Evolutionary conservation across 371 early-diverging fungal genomes (phyloP), one percentile per base, ranked within the genome.

Genomic region (Umbelopsis sp.): DNA sequence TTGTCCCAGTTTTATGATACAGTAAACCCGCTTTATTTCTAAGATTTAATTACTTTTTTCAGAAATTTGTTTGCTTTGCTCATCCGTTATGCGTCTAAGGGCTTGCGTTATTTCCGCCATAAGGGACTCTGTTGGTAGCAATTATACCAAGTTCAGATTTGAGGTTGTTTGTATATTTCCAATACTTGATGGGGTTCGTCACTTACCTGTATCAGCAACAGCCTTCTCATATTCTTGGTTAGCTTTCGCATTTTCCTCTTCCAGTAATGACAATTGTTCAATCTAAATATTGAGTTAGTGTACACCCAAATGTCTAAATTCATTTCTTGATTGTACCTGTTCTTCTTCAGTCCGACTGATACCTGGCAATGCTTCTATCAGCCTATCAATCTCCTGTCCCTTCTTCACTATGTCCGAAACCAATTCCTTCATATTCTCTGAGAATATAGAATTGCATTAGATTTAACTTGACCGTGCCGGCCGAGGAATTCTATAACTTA

Each of bases 351-450:
- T 83, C 62, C 84, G 75, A 10, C 85, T 70, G 37, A 91, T 84
- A 0, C 91, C 91, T 1, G 93, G 91, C 44, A 92, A 71, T 37
- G 79, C 76, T 69, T 91, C 90, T 68, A 91, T 86, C 24, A 92
- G 70, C 20, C 83, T 79, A 65, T 92, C 93, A 37, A 90, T 87
- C 53, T 91, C 90, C 70, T 91, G 89, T 37, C 85, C 86, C 44
- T 91, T 89, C 44, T 89, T 87, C 8, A 88, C 89, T 65, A 92
- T 80, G 73, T 92, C 93, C 8, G 84, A 73, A 0, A 87, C 89
- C 8, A 87, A 73, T 67, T 89, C 88, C 44, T 83, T 77, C 69
- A 89, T 82, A 50, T 89, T 82, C 24, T 80, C 91, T 89, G 44
- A 32, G 51, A n/a, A 29, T 29, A 14, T 8, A 29, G 18, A 29